Evolutionary conservation across 805 yeast genomes (phyloP).

Genomic region (Cyberlindnera xishuangbannaensis): DNA sequence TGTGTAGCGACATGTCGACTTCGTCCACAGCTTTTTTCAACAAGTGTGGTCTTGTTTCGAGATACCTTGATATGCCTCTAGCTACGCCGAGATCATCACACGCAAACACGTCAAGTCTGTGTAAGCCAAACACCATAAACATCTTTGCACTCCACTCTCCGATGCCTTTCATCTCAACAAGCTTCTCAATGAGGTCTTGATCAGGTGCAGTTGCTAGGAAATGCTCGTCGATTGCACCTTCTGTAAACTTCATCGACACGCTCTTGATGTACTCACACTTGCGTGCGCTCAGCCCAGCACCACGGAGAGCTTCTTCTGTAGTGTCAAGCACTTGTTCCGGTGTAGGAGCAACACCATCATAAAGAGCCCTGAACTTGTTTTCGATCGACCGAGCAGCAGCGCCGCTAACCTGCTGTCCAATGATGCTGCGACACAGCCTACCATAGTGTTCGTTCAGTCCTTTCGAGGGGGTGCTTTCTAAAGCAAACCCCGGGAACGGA

Average conservation of each 20-base stretch:
- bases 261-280: constrained; percentile 60
- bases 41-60: constrained; percentile 47
- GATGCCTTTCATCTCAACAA: constrained; percentile 59
- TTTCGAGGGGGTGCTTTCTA: constrained; percentile 8
- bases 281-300: constrained; percentile 57
- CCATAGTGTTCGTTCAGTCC: constrained; percentile 32
- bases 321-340: constrained; percentile 41
- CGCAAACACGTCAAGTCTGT: constrained; percentile 65
- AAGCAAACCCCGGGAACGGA: constrained; percentile 27
- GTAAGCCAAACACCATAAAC: constrained; percentile 71
- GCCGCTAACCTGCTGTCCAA: constrained; percentile 76
- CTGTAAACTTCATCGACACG: constrained; percentile 44
- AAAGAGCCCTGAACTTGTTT: constrained; percentile 35
- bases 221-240: constrained; percentile 30
- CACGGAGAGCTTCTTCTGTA: constrained; percentile 38
- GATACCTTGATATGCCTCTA: constrained; percentile 66
- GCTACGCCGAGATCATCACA: constrained; percentile 80
- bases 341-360: constrained; percentile 28
- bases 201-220: constrained; percentile 35
- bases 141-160: constrained; percentile 88
- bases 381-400: constrained; percentile 70
- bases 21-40: constrained; percentile 38
- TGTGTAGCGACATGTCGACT: constrained; percentile 28
- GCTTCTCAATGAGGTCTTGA: constrained; percentile 41
- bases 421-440: constrained; percentile 42